Evolutionary conservation across 139 green algal species (phyloP), one percentile per base, ranked within the genome.

Genomic region (Chlamydomonas eustigma): DNA sequence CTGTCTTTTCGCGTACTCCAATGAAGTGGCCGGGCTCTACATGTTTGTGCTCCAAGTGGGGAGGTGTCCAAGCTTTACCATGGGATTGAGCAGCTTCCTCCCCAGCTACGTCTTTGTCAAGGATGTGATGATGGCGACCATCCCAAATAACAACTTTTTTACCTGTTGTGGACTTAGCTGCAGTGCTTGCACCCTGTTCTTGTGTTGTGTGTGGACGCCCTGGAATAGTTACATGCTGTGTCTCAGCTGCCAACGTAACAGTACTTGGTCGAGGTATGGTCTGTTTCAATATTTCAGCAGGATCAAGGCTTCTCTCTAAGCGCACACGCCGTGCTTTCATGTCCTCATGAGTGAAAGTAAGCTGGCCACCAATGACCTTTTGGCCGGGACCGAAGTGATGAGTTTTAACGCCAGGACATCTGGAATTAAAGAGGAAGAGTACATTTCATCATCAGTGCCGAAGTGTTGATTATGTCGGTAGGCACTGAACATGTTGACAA

Each of bases 11-110:
- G 3, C 28, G 24, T 3, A 72, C 65, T 12, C 65, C 65, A 3
- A 72, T 4, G 18, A 72, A 31, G 22, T n/a, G 65, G 18, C 65
- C 65, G 25, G 65, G 65, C 65, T 39, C 28, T 31, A 72, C 4
- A 22, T 72, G 22, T n/a, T 24, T 8, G 65, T 72, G 65, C 65
- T 72, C 34, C 31, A 72, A 34, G 65, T 44, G 65, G 4, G 65
- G 65, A 6, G 65, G 65, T 34, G 39, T n/a, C 65, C 65, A 72
- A 6, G 6, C 52, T 28, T 8, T 28, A 6, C 44, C 44, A 18
- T 18, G 12, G 44, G 44, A 18, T 18, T 12, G 12, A 12, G 12
- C 44, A 68, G 12, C 52, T 28, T 68, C 12, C 4, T 37, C 6
- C 52, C 52, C 52, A 8, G 34, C 6, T 4, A 6, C 4, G 22